These are phyloP conservation scores for Mycotypha africana DNA, from an alignment of 371 early-diverging fungal genomes.

Conservation along the genomic window DNA sequence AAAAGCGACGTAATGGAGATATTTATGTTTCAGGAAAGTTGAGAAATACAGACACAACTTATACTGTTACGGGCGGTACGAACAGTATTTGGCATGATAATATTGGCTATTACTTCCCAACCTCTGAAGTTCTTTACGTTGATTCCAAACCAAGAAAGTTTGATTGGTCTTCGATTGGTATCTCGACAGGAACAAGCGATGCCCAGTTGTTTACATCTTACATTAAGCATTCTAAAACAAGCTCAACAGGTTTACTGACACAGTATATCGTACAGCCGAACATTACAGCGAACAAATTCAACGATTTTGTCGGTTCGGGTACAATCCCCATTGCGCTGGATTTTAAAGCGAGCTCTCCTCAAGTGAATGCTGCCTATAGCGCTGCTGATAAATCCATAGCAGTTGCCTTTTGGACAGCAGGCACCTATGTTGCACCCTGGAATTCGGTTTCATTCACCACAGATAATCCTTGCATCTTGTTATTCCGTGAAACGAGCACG, in stretches of 20 bases:
- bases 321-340: slow-evolving; percentile 7
- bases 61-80: background rate
- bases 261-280: slow-evolving; percentile 21
- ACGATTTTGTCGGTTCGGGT: background rate
- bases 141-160: slow-evolving; percentile 7
- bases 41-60: slow-evolving; percentile 5
- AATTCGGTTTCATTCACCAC: slow-evolving; percentile 1
- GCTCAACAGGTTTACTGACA: slow-evolving; percentile 4
- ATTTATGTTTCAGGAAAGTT: slow-evolving; percentile 12
- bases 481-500: background rate
- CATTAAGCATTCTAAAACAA: slow-evolving; percentile 8
- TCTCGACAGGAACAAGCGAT: slow-evolving; percentile 10
- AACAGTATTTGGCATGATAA: slow-evolving; percentile 21
- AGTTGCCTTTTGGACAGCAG: slow-evolving; percentile 26
- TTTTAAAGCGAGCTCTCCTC: slow-evolving; percentile 9
- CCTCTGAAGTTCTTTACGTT: slow-evolving; percentile 6
- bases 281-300: slow-evolving; percentile 4
- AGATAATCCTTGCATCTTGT: slow-evolving; percentile 8
- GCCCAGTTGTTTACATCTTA: slow-evolving; percentile 16
- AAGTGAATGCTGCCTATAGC: slow-evolving; percentile 17
- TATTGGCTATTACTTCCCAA: slow-evolving; percentile 25
- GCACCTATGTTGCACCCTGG: slow-evolving; percentile 14
- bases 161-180: slow-evolving; percentile 21
- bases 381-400: slow-evolving; percentile 10
- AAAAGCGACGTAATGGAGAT: slow-evolving; percentile 17